A percentile compares a stretch with the other conserved stretches of the same genome.
Conservation (phyloP, 495 filamentous ascomycete genomes). For the Copromyces sp. region DNA sequence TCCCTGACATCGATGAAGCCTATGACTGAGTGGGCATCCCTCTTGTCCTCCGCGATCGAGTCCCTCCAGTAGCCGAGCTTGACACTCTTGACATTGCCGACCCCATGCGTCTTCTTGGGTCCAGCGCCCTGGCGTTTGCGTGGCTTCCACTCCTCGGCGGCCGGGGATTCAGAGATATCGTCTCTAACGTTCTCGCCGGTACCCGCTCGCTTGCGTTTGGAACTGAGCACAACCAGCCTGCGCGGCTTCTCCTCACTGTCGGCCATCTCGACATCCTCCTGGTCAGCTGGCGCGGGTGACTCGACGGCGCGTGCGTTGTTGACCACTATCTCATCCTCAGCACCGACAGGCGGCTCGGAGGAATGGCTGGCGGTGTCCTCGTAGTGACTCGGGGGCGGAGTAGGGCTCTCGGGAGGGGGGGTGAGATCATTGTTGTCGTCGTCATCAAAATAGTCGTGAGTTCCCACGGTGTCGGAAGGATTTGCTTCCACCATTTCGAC, state of each 20-base stretch:
- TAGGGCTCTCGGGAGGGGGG: constrained; percentile 14
- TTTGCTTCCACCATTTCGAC: not conserved
- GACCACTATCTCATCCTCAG: constrained; percentile 39
- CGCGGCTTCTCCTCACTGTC: constrained; percentile 25
- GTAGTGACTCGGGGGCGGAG: constrained; percentile 1
- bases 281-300: constrained; percentile 15
- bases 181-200: constrained; percentile 30
- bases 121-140: constrained; percentile 4
- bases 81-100: constrained; percentile 31
- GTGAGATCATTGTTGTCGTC: constrained; percentile 17
- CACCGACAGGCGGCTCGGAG: constrained; percentile 26
- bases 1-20: constrained; percentile 46
- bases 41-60: constrained; percentile 29
- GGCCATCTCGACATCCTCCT: constrained; percentile 27
- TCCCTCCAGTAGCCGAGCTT: constrained; percentile 45
- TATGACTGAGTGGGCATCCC: constrained; percentile 39
- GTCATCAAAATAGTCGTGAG: constrained; percentile 4
- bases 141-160: constrained; percentile 14
- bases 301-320: constrained; percentile 14
- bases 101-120: constrained; percentile 20
- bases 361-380: constrained; percentile 13
- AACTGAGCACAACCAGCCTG: constrained; percentile 12
- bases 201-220: constrained; percentile 41
- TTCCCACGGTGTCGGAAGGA: not conserved
- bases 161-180: constrained; percentile 19